These are phyloP conservation scores for Trichomonascus vanleenenianus DNA, from an alignment of 805 yeast genomes.

Conservation along the genomic window DNA sequence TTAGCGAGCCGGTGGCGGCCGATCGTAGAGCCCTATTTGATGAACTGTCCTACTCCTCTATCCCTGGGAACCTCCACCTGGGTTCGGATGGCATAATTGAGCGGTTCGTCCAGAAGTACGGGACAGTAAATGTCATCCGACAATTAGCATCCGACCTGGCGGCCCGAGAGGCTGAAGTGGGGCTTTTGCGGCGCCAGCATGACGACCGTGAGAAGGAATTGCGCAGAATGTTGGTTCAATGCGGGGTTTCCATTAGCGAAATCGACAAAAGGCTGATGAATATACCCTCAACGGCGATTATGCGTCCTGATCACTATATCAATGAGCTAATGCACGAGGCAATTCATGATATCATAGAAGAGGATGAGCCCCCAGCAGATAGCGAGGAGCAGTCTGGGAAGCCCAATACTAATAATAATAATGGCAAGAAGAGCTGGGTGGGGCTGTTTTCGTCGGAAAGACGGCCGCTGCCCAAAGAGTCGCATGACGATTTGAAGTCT, in stretches of 20 bases:
- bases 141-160: conserved; percentile 44
- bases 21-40: conserved; percentile 16
- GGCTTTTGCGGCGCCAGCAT: conserved; percentile 27
- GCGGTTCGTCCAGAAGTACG: conserved; percentile 28
- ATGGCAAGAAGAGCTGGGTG: conserved; percentile 1
- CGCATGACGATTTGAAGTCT: not conserved
- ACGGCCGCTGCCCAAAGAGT: not conserved
- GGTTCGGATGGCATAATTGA: conserved; percentile 27
- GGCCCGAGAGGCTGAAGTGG: conserved; percentile 39
- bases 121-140: conserved; percentile 33
- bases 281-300: conserved; percentile 14
- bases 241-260: conserved; percentile 24
- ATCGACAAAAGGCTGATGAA: conserved; percentile 21
- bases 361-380: not conserved
- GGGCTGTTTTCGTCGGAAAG: not conserved
- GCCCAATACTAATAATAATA: no score
- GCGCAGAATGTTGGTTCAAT: conserved; percentile 20
- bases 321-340: conserved; percentile 21
- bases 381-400: not conserved
- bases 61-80: conserved; percentile 34
- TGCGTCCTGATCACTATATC: conserved; percentile 16
- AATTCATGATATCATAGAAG: conserved; percentile 5
- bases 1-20: not conserved
- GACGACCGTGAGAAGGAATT: conserved; percentile 28
- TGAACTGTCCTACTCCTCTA: conserved; percentile 15